Evolutionary conservation across 305 asterid species (phyloP), one percentile per base, ranked within the genome.

Genomic region (Fraxinus dipetala): DNA sequence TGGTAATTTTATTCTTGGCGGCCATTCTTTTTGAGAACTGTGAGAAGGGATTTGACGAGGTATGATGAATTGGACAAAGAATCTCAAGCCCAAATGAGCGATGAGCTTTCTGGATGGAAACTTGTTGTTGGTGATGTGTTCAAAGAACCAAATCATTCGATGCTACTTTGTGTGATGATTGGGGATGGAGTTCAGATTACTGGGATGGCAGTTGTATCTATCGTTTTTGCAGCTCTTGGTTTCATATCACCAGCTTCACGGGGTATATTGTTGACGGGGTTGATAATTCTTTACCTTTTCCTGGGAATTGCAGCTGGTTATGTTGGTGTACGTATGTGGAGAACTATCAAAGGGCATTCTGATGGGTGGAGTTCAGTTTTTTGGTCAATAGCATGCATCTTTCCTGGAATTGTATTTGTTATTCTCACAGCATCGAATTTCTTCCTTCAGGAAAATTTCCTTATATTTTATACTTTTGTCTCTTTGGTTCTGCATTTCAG

Each of bases 71-170:
- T 93, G 88, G 98, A 93, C 79, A 93, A 93, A 85, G 98, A 93
- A 83, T 89, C 97, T 72, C 98, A 93, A 72, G 95, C 98, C 10
- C 92, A 91, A 87, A 92, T 93, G 97, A 92, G 92, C 45, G 95
- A 92, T 83, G 97, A 93, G 83, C 93, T 93, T 78, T 92, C 98
- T 1, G 97, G 97, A 35, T 93, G 98, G 98, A 93, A 93, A 84
- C 94, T 93, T 78, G 94, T 93, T 72, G 95, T 93, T 1, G 98
- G 95, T 81, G 98, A 93, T 86, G 97, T 93, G 10, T 93, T 93
- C 83, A 83, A 96, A 79, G 96, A 91, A 79, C 98, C 98, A 22
- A 83, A 85, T 76, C 88, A 91, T 85, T 83, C 92, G 0, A 91
- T 87, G 77, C 87, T 93, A 76, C 91, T 92, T 2, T 90, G 91